Base-by-base conservation (phyloP, 106 monocot species). In the Dioscorea zingiberensis region DNA sequence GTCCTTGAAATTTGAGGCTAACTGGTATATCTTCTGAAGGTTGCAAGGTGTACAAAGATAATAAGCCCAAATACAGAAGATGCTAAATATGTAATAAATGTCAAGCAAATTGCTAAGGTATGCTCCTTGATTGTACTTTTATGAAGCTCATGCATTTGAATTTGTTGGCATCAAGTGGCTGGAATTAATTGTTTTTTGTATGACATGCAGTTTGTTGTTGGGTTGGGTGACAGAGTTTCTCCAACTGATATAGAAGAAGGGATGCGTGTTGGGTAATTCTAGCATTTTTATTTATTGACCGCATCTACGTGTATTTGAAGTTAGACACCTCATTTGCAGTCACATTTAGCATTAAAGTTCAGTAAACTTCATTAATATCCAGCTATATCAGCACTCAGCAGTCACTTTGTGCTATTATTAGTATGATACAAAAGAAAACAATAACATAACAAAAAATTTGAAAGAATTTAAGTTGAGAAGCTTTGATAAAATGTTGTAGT, bases 51-150 rank as follows among this genome's bases (percentile, higher is more conserved):
- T 67, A 90, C 94, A 27, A 90, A 94, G 69, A 97, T 97, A 45
- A 92, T 97, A 45, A 97, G 62, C 46, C 97, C 97, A 26, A 97
- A 97, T 46, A 88, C 95, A 12, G 95, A 97, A 29, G 95, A 97
- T 73, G 91, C 88, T 30, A 97, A 97, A 67, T 97, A 97, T 84
- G 73, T 97, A 54, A 92, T 92, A 59, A 97, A 92, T 77, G 92
- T 97, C 61, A 97, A 97, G 71, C 92, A 97, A 69, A 97, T 97
- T 64, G 97, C 97, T 11, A 97, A 97, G 95, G 92, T 93, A 72
- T 19, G 9, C 32, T 25, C 47, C 13, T 47, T 44, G n/a, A 13
- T 48, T 26, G 24, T 23, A 16, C 22, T 25, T 38, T 38, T 38
- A 22, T 25, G 38, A 38, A 14, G 23, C 0, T 46, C 19, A 56